A percentile compares a stretch with the other conserved stretches of the same genome.
Conservation (phyloP, 257 asterid species). For the Vinca minor region DNA sequence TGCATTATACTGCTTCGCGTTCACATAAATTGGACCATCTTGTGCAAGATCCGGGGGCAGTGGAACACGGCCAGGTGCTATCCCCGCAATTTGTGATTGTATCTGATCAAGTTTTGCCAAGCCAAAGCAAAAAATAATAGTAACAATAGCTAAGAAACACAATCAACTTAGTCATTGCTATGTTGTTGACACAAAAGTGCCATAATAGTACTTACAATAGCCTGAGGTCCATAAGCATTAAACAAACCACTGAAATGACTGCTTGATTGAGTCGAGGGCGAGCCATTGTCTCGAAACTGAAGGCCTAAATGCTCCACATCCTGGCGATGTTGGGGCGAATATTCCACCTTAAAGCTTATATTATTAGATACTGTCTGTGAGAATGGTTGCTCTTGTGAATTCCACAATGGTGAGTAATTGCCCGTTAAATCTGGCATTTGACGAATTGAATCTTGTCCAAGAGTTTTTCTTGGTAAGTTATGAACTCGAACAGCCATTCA, state of each 20-base stretch:
- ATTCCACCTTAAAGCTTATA: conserved; percentile 26
- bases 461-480: conserved; percentile 18
- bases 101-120: conserved; percentile 20
- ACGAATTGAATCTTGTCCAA: conserved; percentile 4
- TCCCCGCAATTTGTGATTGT: conserved; percentile 30
- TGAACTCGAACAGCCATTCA: conserved; percentile 30
- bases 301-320: conserved; percentile 24
- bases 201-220: conserved; percentile 21
- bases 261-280: conserved; percentile 27
- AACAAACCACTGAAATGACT: conserved; percentile 26
- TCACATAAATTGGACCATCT: conserved; percentile 27
- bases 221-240: conserved; percentile 30
- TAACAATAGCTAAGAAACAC: background rate
- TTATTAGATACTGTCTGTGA: conserved; percentile 23
- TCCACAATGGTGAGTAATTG: conserved; percentile 23
- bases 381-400: conserved; percentile 22
- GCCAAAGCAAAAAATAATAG: conserved; percentile 1
- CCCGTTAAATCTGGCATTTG: conserved; percentile 11
- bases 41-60: conserved; percentile 23
- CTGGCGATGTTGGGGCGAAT: conserved; percentile 20
- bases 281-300: conserved; percentile 22
- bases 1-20: conserved; percentile 31
- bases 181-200: conserved; percentile 2
- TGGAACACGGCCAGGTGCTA: conserved; percentile 31
- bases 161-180: background rate